Evolutionary conservation across 768 basidiomycete genomes (phyloP).

Genomic region (Cubamyces lactineus): DNA sequence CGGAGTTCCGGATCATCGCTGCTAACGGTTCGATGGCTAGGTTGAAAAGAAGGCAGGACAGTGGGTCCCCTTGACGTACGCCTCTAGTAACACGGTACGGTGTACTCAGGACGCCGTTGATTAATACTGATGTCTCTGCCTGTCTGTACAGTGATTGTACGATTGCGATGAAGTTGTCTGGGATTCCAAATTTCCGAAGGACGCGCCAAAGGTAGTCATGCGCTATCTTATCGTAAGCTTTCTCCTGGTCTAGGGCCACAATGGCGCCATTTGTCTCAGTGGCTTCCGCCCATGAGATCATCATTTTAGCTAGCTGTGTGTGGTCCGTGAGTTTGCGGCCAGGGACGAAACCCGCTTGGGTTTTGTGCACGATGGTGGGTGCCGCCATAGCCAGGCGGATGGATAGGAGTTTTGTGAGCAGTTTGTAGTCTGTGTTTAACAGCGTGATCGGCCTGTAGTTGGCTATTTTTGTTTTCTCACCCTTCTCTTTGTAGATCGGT

Average conservation of each 20-base stretch:
- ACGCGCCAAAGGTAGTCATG: constrained; percentile 27
- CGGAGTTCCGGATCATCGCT: constrained; percentile 20
- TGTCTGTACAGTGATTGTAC: constrained; percentile 36
- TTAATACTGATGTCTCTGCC: constrained; percentile 35
- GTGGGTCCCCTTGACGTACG: constrained; percentile 41
- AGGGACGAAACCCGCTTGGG: constrained; percentile 46
- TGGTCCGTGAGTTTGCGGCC: constrained; percentile 38
- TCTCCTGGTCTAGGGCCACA: constrained; percentile 26
- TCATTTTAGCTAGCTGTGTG: constrained; percentile 31
- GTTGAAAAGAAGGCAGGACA: constrained; percentile 39
- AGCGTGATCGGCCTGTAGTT: constrained; percentile 30
- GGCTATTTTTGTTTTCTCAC: constrained; percentile 14
- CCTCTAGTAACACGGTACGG: constrained; percentile 36
- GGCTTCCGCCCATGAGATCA: constrained; percentile 20
- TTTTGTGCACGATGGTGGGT: constrained; percentile 33
- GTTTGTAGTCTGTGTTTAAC: constrained; percentile 40
- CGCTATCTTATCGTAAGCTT: constrained; percentile 28
- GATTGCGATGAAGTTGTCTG: constrained; percentile 24
- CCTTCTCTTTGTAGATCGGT: constrained; percentile 47
- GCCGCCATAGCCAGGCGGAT: constrained; percentile 23
- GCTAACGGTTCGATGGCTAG: constrained; percentile 38
- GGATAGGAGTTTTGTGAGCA: constrained; percentile 32
- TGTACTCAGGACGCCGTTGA: constrained; percentile 38
- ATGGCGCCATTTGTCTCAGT: constrained; percentile 18
- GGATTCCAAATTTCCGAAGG: constrained; percentile 15